Percentiles rank a stretch among this genome's conserved stretches.
Conservation (phyloP, 352 stramenopile species). For the Labyrinthula sp. region DNA sequence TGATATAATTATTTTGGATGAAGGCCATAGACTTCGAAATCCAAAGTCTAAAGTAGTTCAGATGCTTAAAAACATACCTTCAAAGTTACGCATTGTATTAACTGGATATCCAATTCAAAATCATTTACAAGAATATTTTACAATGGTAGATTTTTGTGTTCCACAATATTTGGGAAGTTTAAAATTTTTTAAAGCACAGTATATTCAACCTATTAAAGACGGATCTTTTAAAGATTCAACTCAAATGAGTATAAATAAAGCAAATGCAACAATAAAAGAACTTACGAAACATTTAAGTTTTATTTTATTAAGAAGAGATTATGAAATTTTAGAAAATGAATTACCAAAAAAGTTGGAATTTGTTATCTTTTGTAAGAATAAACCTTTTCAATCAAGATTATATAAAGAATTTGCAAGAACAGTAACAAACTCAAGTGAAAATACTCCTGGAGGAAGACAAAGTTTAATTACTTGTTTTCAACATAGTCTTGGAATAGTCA, state of each 20-base stretch:
- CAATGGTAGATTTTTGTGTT: conserved; percentile 64
- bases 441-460: too few relatives aligned
- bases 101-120: conserved; percentile 85
- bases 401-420: too few relatives aligned
- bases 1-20: conserved; percentile 58
- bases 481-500: conserved; percentile 57
- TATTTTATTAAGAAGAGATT: too few relatives aligned
- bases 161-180: conserved; percentile 51
- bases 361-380: too few relatives aligned
- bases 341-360: too few relatives aligned
- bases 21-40: conserved; percentile 60
- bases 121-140: conserved; percentile 73
- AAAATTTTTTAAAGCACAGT: conserved; percentile 64
- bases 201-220: conserved; percentile 63
- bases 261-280: too few relatives aligned
- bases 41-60: conserved; percentile 67
- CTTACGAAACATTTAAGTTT: too few relatives aligned
- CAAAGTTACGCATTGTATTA: conserved; percentile 62
- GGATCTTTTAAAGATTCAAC: conserved; percentile 53
- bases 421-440: too few relatives aligned
- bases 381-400: too few relatives aligned
- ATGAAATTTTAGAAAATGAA: too few relatives aligned
- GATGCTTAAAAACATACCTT: conserved; percentile 50
- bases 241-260: too few relatives aligned
- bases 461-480: conserved; percentile 58